Conservation (phyloP, 306 rosid species). For the Vigna angularis region DNA sequence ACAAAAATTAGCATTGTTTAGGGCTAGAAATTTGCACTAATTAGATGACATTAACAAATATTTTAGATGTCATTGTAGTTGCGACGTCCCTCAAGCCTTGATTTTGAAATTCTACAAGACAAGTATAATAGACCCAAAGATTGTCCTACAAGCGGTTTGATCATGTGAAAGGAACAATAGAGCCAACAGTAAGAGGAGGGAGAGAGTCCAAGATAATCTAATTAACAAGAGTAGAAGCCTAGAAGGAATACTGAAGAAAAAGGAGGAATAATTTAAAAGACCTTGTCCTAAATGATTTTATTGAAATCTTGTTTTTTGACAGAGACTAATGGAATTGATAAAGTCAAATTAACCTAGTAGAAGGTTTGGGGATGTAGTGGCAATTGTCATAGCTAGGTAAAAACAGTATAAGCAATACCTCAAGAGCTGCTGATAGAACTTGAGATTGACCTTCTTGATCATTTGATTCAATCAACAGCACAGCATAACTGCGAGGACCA, state of each 20-base stretch:
- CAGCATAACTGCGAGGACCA: constrained; percentile 73
- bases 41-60: constrained; percentile 18
- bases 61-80: not conserved
- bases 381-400: constrained; percentile 12
- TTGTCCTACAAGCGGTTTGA: not conserved
- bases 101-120: not conserved
- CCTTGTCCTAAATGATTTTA: constrained; percentile 16
- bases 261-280: not conserved
- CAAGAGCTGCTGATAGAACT: constrained; percentile 91
- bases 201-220: not conserved
- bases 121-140: not conserved
- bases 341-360: not conserved
- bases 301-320: constrained; percentile 22
- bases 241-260: constrained; percentile 4
- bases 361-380: not conserved
- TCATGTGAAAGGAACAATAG: constrained; percentile 18
- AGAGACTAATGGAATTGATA: constrained; percentile 20
- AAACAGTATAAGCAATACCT: constrained; percentile 59
- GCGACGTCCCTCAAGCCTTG: not conserved
- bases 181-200: not conserved
- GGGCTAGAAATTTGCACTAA: constrained; percentile 3
- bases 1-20: not conserved
- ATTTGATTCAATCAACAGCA: constrained; percentile 75
- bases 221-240: not conserved
- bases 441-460: constrained; percentile 95